Conservation (phyloP, 768 basidiomycete species). For the Paxillus involutus region DNA sequence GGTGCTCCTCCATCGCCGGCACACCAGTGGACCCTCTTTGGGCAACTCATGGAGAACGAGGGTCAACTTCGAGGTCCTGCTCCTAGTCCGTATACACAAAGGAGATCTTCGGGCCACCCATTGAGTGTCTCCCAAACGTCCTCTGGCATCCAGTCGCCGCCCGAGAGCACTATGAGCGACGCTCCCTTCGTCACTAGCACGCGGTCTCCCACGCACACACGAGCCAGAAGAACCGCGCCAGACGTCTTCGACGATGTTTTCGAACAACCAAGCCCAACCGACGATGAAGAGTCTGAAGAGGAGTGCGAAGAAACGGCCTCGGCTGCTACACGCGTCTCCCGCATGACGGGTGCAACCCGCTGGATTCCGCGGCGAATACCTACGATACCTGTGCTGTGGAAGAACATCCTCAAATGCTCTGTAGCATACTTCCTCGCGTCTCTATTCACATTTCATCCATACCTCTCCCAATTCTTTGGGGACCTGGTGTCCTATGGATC, state of each 20-base stretch:
- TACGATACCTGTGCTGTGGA: constrained; percentile 48
- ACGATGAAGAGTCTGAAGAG: constrained; percentile 15
- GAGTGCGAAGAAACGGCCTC: constrained; percentile 12
- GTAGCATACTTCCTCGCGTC: constrained; percentile 89
- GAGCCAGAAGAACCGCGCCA: not conserved
- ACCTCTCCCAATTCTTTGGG: constrained; percentile 67
- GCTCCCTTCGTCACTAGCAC: not conserved
- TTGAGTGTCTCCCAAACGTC: not conserved
- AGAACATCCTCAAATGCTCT: constrained; percentile 87
- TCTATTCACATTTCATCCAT: constrained; percentile 87
- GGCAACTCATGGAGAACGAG: constrained; percentile 70
- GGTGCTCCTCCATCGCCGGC: constrained; percentile 20
- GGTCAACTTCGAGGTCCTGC: constrained; percentile 35
- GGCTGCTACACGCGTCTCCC: constrained; percentile 7
- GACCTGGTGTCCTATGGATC: constrained; percentile 54
- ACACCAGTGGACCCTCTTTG: constrained; percentile 66
- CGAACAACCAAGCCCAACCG: not conserved
- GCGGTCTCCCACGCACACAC: not conserved
- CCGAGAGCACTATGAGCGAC: not conserved
- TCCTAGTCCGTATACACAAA: not conserved
- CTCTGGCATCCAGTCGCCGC: constrained; percentile 3
- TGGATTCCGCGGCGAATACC: constrained; percentile 28
- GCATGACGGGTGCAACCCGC: constrained; percentile 1
- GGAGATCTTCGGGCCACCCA: constrained; percentile 2
- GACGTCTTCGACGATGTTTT: not conserved